Conservation (phyloP, 2,329 filamentous ascomycete species). For the Cytospora mali region DNA sequence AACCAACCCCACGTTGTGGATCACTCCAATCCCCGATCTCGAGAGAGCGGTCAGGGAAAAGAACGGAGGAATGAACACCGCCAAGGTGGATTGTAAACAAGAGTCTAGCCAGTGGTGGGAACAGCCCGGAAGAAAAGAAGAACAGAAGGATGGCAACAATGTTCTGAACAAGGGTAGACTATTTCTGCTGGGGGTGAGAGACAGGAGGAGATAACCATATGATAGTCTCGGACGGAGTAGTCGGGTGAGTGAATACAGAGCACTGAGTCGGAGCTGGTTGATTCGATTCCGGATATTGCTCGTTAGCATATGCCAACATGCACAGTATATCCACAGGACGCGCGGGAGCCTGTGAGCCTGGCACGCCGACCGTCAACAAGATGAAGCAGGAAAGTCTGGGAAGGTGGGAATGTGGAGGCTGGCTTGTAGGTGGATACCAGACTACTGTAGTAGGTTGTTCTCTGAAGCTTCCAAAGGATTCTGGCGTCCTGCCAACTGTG, state of each 20-base stretch:
- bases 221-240: background rate
- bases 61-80: conserved; percentile 8
- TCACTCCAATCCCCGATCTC: conserved; percentile 14
- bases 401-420: no score
- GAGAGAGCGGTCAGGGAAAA: conserved; percentile 27
- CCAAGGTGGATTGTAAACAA: conserved; percentile 6
- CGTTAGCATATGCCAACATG: background rate
- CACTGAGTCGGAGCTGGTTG: background rate
- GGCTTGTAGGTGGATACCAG: background rate
- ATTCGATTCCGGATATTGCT: background rate
- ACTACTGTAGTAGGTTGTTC: conserved; percentile 26
- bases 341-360: conserved; percentile 1
- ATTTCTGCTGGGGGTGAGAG: background rate
- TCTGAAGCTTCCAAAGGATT: conserved; percentile 24
- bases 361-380: no score
- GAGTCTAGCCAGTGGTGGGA: background rate
- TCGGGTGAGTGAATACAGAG: background rate
- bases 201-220: background rate
- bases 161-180: background rate
- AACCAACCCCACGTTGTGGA: conserved; percentile 20
- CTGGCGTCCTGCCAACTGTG: conserved; percentile 16
- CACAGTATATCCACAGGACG: background rate
- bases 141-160: background rate
- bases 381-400: no score
- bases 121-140: background rate